Evolutionary conservation across 1,284 basidiomycete genomes (phyloP).

Genomic region (Ganoderma sinense): DNA sequence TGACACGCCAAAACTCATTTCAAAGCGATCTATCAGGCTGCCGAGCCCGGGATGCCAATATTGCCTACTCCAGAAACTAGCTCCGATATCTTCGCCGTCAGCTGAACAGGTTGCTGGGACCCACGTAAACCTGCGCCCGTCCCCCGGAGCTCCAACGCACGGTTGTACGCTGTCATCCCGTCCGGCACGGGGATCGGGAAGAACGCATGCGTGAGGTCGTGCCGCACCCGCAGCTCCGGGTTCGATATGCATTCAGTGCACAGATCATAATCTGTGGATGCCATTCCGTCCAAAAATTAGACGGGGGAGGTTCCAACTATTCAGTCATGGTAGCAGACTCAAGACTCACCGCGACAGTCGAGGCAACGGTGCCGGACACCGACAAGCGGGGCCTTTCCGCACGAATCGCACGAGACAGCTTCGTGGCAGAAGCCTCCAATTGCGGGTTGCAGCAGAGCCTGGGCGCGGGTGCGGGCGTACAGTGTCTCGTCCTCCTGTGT

Average conservation of each 20-base stretch:
- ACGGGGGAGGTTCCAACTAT: no score
- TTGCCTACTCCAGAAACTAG: background rate
- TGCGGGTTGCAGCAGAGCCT: background rate
- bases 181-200: conserved; percentile 16
- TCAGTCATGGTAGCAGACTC: no score
- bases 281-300: no score
- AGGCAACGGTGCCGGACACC: conserved; percentile 65
- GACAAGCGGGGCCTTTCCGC: conserved; percentile 66
- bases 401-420: conserved; percentile 63
- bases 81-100: conserved; percentile 3
- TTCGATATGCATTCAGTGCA: conserved; percentile 70
- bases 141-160: background rate
- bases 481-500: conserved; percentile 49
- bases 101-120: background rate
- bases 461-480: conserved; percentile 34
- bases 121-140: background rate
- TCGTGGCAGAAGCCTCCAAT: conserved; percentile 7
- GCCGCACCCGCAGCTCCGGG: conserved; percentile 41
- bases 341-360: conserved; percentile 55
- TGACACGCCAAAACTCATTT: no score
- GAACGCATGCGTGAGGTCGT: conserved; percentile 24
- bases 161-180: conserved; percentile 6
- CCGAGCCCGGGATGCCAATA: no score
- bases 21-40: background rate
- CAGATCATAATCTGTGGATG: conserved; percentile 65